Evolutionary conservation across 1,139 yeast species (phyloP).

Genomic region (Hansenula lynferdii): DNA sequence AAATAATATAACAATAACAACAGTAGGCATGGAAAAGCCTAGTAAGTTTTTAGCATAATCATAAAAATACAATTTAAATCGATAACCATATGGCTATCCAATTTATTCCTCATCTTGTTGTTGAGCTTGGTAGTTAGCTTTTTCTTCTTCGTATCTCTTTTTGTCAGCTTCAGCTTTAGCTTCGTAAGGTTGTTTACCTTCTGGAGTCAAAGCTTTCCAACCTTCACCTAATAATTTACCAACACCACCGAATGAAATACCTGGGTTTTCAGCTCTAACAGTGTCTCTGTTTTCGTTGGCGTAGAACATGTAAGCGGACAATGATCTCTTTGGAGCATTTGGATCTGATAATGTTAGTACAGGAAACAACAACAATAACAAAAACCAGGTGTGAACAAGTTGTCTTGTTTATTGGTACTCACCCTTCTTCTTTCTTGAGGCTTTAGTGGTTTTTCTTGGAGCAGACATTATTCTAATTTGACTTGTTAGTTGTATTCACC

Average conservation of each 20-base stretch:
- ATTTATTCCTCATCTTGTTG: constrained; percentile 5
- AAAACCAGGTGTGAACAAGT: background rate
- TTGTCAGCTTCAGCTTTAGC: constrained; percentile 92
- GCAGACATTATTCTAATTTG: constrained; percentile 34
- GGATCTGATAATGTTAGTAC: constrained; percentile 53
- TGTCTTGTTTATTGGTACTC: constrained; percentile 4
- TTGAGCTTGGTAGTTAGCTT: constrained; percentile 72
- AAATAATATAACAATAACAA: too few relatives aligned
- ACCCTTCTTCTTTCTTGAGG: constrained; percentile 32
- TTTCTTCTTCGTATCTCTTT: constrained; percentile 95
- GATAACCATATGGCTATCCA: too few relatives aligned
- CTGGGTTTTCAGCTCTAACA: constrained; percentile 93
- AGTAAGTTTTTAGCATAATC: too few relatives aligned
- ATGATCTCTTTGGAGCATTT: constrained; percentile 98
- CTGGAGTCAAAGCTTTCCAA: constrained; percentile 86
- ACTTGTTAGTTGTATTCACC: background rate
- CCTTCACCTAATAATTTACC: constrained; percentile 91
- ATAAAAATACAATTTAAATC: too few relatives aligned
- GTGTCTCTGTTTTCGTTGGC: constrained; percentile 96
- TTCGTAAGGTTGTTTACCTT: constrained; percentile 86
- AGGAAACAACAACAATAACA: constrained; percentile 2
- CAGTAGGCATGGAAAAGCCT: too few relatives aligned
- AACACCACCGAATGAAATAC: constrained; percentile 87
- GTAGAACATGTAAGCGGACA: constrained; percentile 98
- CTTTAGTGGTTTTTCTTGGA: constrained; percentile 28